These are phyloP conservation scores for Cyberlindnera xylosilytica DNA, from an alignment of 805 yeast genomes.

Conservation along the genomic window DNA sequence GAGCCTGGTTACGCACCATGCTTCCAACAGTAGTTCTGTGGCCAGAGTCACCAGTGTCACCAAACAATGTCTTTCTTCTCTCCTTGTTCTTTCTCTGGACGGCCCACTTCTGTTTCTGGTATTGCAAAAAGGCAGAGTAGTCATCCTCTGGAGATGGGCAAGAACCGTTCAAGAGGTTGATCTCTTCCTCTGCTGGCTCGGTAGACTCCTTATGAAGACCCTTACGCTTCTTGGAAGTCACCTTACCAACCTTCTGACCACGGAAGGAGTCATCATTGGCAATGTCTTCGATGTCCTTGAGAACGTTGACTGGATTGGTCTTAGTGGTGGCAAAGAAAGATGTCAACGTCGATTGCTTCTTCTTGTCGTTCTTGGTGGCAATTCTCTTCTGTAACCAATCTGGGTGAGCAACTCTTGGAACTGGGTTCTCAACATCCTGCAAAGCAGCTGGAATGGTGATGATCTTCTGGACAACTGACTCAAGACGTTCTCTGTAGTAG, in stretches of 20 bases:
- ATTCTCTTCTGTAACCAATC: conserved; percentile 81
- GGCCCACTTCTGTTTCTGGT: conserved; percentile 88
- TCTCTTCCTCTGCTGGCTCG: conserved; percentile 45
- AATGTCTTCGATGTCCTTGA: conserved; percentile 76
- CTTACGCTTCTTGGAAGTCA: conserved; percentile 32
- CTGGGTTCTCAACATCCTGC: conserved; percentile 85
- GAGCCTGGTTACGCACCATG: conserved; percentile 76
- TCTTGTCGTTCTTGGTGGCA: conserved; percentile 54
- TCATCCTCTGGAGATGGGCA: conserved; percentile 70
- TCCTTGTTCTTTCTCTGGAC: conserved; percentile 68
- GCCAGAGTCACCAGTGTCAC: conserved; percentile 51
- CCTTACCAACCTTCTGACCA: conserved; percentile 32
- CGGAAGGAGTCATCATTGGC: conserved; percentile 36
- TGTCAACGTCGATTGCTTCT: conserved; percentile 66
- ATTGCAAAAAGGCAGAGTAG: conserved; percentile 62
- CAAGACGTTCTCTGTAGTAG: conserved; percentile 85
- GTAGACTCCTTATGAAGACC: conserved; percentile 31
- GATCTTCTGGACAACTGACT: conserved; percentile 90
- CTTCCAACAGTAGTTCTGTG: conserved; percentile 62
- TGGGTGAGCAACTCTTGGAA: conserved; percentile 91
- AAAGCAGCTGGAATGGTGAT: conserved; percentile 97
- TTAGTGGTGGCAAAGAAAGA: conserved; percentile 51
- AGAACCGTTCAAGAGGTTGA: conserved; percentile 44
- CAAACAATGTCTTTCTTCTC: conserved; percentile 77
- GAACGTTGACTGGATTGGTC: conserved; percentile 37